A percentile compares a stretch with the other conserved stretches of the same genome.
These are phyloP conservation scores for Helotiales sp. DNA, from an alignment of 2,329 filamentous ascomycete species.

Conservation along the genomic window DNA sequence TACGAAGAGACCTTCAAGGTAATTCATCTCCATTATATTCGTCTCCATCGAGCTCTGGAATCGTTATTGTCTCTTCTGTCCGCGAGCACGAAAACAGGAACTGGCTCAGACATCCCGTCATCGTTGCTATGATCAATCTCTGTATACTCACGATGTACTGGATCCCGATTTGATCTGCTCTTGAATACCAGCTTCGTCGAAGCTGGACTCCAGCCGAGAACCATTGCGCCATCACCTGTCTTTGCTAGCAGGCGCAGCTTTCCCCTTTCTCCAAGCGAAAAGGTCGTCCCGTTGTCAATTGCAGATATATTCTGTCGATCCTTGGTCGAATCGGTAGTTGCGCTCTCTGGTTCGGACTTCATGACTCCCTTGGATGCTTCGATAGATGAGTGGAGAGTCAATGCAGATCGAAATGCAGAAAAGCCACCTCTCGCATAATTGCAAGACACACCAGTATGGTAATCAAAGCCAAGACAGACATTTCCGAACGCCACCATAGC, in stretches of 20 bases:
- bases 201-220: slow-evolving; percentile 1
- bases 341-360: neutral
- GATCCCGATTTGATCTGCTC: neutral
- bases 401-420: slow-evolving; percentile 6
- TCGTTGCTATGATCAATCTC: slow-evolving; percentile 2
- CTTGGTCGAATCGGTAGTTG: neutral
- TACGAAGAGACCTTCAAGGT: no score
- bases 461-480: slow-evolving; percentile 7
- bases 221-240: neutral
- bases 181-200: neutral
- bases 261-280: slow-evolving; percentile 1
- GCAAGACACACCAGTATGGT: neutral
- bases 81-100: slow-evolving; percentile 9
- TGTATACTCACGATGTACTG: slow-evolving; percentile 5
- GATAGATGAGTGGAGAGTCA: neutral
- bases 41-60: neutral
- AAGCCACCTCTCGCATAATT: neutral
- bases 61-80: neutral
- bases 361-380: neutral
- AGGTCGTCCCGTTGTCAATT: neutral
- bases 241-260: neutral
- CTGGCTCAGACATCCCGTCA: neutral
- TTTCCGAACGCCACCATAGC: slow-evolving; percentile 10
- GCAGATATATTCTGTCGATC: neutral
- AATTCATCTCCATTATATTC: neutral